Conservation (phyloP, 345 rosid species). For the Gossypioides kirkii region DNA sequence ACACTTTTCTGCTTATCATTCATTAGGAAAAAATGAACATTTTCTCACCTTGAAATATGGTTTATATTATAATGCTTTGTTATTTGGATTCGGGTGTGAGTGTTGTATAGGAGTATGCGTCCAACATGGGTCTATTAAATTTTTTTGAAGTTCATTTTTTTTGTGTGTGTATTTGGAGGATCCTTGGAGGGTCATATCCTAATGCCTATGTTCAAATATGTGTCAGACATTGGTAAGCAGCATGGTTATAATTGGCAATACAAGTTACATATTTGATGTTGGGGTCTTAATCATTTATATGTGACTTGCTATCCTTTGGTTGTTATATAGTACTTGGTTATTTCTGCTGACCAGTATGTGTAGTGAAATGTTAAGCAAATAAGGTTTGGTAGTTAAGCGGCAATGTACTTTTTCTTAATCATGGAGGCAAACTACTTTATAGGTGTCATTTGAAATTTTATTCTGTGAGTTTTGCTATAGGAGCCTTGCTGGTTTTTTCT, state of each 20-base stretch:
- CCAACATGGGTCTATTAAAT: no score
- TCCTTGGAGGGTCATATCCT: no score
- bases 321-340: background rate
- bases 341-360: background rate
- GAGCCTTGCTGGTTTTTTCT: background rate
- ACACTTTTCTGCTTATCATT: background rate
- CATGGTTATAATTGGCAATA: background rate
- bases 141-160: no score
- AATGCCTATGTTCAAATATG: no score
- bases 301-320: background rate
- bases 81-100: no score
- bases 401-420: background rate
- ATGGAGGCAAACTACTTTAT: background rate
- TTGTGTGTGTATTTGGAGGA: no score
- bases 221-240: no score
- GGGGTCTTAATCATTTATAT: background rate
- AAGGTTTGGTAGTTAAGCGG: background rate
- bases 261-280: background rate
- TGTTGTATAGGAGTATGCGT: no score
- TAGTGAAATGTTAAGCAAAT: background rate
- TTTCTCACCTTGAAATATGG: slow-evolving; percentile 5
- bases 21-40: background rate
- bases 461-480: background rate
- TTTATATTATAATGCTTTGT: background rate
- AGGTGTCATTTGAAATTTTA: background rate